A percentile compares a stretch with the other conserved stretches of the same genome.
phyloP scores from a whole-genome alignment of 1,284 basidiomycete species.

The Ceratobasidium sp. region DNA sequence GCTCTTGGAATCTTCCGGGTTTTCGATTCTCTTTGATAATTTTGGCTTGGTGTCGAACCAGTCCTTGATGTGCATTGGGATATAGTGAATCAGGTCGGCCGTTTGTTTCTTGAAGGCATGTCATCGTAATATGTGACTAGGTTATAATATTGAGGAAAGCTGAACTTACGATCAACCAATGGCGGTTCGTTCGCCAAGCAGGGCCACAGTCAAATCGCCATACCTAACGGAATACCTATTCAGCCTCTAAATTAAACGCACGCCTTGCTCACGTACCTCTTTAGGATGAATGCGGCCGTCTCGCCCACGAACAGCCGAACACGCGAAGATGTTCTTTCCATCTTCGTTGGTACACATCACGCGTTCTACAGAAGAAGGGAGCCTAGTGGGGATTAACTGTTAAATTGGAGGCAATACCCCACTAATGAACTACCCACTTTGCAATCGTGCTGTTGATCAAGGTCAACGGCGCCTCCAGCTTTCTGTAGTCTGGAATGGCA shows the following conservation, averaged over 20 bases:
- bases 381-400: background rate
- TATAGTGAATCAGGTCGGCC: background rate
- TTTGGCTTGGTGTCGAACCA: constrained; percentile 24
- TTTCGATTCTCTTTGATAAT: background rate
- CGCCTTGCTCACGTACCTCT: background rate
- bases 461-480: background rate
- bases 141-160: background rate
- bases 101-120: constrained; percentile 15
- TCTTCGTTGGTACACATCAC: constrained; percentile 19
- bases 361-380: constrained; percentile 14
- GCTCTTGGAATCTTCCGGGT: background rate
- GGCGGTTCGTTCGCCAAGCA: constrained; percentile 13
- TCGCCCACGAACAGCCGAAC: background rate
- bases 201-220: constrained; percentile 29
- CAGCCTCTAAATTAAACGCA: background rate
- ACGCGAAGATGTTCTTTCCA: background rate
- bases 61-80: constrained; percentile 5
- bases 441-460: constrained; percentile 1
- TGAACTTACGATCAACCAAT: constrained; percentile 20
- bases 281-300: background rate
- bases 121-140: background rate
- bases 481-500: background rate
- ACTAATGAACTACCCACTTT: background rate
- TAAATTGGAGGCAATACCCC: background rate
- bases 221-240: background rate